phyloP scores from a whole-genome alignment of 1,139 yeast genomes.

The Sugiyamaella pinicola region DNA sequence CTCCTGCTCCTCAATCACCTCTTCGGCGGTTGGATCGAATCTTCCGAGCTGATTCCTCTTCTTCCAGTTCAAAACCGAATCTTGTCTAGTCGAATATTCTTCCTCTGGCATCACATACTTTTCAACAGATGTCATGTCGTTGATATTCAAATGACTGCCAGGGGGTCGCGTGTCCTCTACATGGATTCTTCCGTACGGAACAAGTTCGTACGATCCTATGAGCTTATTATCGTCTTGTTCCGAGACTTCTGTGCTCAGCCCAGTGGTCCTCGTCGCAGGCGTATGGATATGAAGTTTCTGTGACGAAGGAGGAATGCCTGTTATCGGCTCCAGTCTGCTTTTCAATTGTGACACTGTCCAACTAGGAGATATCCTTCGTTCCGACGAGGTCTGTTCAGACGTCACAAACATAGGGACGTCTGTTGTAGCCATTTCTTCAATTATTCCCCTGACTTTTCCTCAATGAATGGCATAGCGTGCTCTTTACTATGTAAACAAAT shows the following conservation, averaged over 20 bases:
- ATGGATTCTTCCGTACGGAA: constrained; percentile 41
- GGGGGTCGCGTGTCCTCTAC: constrained; percentile 46
- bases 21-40: constrained; percentile 57
- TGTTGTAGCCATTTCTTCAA: constrained; percentile 17
- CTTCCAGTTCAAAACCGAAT: constrained; percentile 80
- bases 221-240: constrained; percentile 25
- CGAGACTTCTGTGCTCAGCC: constrained; percentile 30
- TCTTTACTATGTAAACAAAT: constrained; percentile 2
- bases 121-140: constrained; percentile 44
- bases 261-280: constrained; percentile 47
- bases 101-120: constrained; percentile 62
- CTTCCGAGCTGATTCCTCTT: constrained; percentile 66
- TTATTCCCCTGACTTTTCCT: no score
- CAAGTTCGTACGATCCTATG: constrained; percentile 34
- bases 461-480: no score
- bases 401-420: constrained; percentile 58
- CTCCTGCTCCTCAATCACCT: constrained; percentile 34
- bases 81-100: constrained; percentile 61
- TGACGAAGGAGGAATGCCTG: constrained; percentile 70
- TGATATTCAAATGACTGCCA: constrained; percentile 39
- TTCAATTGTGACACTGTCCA: constrained; percentile 65
- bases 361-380: constrained; percentile 63
- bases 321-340: constrained; percentile 63
- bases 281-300: constrained; percentile 60
- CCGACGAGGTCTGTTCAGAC: constrained; percentile 69